Evolutionary conservation across 2,329 filamentous ascomycete genomes (phyloP).

Genomic region (Plectosphaerella sp.): DNA sequence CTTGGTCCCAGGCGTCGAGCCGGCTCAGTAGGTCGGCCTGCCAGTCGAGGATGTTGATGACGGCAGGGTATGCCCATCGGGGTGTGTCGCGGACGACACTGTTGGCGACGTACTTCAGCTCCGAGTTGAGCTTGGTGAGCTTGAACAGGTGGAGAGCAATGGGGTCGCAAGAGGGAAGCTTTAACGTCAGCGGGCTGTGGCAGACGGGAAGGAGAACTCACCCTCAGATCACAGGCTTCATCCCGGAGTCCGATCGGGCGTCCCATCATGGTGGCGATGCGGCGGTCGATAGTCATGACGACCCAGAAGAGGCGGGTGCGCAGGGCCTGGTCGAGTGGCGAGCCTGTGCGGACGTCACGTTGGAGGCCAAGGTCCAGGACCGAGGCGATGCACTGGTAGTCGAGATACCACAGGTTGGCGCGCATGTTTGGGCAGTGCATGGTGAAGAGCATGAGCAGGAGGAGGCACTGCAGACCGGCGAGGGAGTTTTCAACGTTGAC

Average conservation of each 20-base stretch:
- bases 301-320: slow-evolving; percentile 53
- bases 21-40: slow-evolving; percentile 34
- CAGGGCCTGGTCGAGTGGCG: slow-evolving; percentile 46
- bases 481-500: slow-evolving; percentile 44
- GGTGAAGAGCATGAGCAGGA: slow-evolving; percentile 42
- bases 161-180: slow-evolving; percentile 35
- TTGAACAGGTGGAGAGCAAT: slow-evolving; percentile 45
- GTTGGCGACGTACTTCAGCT: slow-evolving; percentile 54
- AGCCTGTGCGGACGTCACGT: slow-evolving; percentile 36
- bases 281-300: slow-evolving; percentile 45
- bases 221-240: slow-evolving; percentile 48
- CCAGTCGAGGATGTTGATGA: slow-evolving; percentile 40
- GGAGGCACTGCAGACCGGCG: slow-evolving; percentile 42
- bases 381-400: slow-evolving; percentile 49
- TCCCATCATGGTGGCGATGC: slow-evolving; percentile 51
- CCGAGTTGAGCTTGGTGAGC: slow-evolving; percentile 44
- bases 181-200: slow-evolving; percentile 20
- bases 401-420: slow-evolving; percentile 49
- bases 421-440: slow-evolving; percentile 43
- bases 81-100: slow-evolving; percentile 43
- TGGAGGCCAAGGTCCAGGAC: slow-evolving; percentile 48
- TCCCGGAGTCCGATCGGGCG: slow-evolving; percentile 50
- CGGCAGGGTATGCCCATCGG: slow-evolving; percentile 41
- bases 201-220: slow-evolving; percentile 20
- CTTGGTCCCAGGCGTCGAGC: slow-evolving; percentile 33